phyloP scores from a whole-genome alignment of 2,329 filamentous ascomycete species.

The Neurospora sp. region DNA sequence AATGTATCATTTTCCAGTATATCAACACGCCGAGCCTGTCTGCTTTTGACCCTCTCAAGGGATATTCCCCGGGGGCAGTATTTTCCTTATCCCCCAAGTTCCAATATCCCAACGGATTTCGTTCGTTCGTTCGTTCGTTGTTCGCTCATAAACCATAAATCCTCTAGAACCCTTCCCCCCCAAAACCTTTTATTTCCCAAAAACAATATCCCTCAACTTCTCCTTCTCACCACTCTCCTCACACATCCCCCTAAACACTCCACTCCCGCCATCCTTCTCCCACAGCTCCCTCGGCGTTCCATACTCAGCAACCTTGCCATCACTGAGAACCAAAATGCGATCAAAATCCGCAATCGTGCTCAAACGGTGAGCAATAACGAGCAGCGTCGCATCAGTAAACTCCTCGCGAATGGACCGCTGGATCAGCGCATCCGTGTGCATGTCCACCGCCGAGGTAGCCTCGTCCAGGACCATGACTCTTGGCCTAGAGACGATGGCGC shows the following conservation, averaged over 20 bases:
- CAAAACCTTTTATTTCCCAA: conserved; percentile 16
- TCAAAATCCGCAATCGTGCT: conserved; percentile 73
- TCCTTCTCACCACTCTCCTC: conserved; percentile 26
- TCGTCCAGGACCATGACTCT: conserved; percentile 76
- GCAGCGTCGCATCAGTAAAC: conserved; percentile 56
- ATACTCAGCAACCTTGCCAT: conserved; percentile 58
- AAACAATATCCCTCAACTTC: conserved; percentile 38
- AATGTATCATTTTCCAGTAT: background rate
- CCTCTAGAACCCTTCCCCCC: background rate
- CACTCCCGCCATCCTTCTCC: conserved; percentile 33
- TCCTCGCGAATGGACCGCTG: conserved; percentile 65
- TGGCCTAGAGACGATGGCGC: conserved; percentile 60
- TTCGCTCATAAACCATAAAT: background rate
- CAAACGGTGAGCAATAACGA: conserved; percentile 68
- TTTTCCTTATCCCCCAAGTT: background rate
- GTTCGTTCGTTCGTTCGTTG: background rate
- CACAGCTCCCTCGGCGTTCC: conserved; percentile 55
- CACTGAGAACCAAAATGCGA: conserved; percentile 60
- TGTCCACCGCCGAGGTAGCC: conserved; percentile 70
- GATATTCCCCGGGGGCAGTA: background rate
- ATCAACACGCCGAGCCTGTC: background rate
- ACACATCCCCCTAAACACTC: conserved; percentile 18
- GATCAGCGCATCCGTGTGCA: conserved; percentile 65
- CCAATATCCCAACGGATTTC: background rate
- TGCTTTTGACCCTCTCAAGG: background rate